Percentiles rank a stretch among this genome's conserved stretches.
phyloP scores from a whole-genome alignment of 805 yeast genomes.

The Wickerhamiella galacta region DNA sequence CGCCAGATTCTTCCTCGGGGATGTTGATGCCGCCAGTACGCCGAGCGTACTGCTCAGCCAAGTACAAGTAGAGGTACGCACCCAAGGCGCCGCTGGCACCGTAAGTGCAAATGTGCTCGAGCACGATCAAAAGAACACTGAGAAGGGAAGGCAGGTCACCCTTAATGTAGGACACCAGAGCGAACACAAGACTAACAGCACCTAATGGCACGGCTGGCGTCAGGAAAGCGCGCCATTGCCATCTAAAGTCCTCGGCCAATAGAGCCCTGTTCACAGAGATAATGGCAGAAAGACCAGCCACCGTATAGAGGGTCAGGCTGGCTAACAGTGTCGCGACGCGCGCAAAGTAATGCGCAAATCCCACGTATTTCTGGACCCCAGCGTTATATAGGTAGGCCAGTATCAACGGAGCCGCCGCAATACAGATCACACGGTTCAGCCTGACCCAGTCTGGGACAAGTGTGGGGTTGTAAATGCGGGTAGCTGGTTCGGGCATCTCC shows the following conservation, averaged over 20 bases:
- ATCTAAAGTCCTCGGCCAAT: conserved; percentile 17
- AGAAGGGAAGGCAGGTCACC: too few species aligned
- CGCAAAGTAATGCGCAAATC: conserved; percentile 7
- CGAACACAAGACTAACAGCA: conserved; percentile 5
- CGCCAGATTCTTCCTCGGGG: conserved; percentile 12
- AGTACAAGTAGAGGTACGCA: conserved; percentile 13
- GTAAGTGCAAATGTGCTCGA: conserved; percentile 11
- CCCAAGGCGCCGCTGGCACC: conserved; percentile 17
- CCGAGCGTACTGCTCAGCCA: conserved; percentile 17
- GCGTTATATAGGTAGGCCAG: conserved; percentile 8
- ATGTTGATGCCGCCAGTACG: conserved; percentile 10
- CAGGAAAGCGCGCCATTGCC: conserved; percentile 20
- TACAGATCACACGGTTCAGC: conserved; percentile 14
- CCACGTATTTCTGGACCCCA: conserved; percentile 5
- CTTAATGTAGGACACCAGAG: background rate
- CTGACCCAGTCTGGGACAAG: conserved; percentile 18
- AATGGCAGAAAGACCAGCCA: conserved; percentile 13
- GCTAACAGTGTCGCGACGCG: conserved; percentile 10
- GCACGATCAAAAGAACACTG: too few species aligned
- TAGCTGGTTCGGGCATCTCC: conserved; percentile 14
- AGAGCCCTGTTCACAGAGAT: conserved; percentile 18
- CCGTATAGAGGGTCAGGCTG: conserved; percentile 10
- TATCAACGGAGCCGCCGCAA: conserved; percentile 13
- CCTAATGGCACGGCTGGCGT: conserved; percentile 17
- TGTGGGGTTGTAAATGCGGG: conserved; percentile 15